Evolutionary conservation across 805 yeast genomes (phyloP), one percentile per base, ranked within the genome.

Genomic region (Ogataea paradorogensis): DNA sequence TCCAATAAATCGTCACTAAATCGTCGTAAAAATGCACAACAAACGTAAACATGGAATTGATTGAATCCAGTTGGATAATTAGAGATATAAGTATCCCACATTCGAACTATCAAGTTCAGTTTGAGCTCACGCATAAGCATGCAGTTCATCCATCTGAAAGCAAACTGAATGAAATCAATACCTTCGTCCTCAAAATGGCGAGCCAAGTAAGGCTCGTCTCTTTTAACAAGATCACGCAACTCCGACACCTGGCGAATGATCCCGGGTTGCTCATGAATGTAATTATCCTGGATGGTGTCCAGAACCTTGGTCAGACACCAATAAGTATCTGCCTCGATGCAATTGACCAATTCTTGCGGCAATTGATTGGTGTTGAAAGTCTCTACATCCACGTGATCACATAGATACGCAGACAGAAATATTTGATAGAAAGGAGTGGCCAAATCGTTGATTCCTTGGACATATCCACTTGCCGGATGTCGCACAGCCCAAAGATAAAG

Each of bases 101-200:
- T 91, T 41, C 99, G 72, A 15, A 90, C 80, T 5, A 90, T 84
- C 45, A 87, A 76, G 22, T 69, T 68, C 55, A 93, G 79, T 29
- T 82, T 78, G 31, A 93, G 71, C 55, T 93, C 99, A 50, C 99
- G 77, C 99, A 93, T 93, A 35, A 93, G 67, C 55, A 93, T 68
- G 67, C 99, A 93, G 64, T 93, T 93, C 98, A 93, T 93, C 99
- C 99, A 93, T 51, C 99, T 73, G 67, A 93, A 93, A 15, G 96
- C 79, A 62, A 93, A 93, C 63, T 93, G 99, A 48, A 93, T 79
- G 56, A 93, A 93, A 62, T 93, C 96, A n/a, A 93, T 78, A 33
- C 85, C 85, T 58, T 93, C 96, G 1, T 62, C 56, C 44, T 81
- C 80, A 48, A 93, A 76, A 65, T 93, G 98, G 27, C 70, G 69